Evolutionary conservation across 2,329 filamentous ascomycete genomes (phyloP), one percentile per base, ranked within the genome.

Genomic region (Herpotrichia juniperi): DNA sequence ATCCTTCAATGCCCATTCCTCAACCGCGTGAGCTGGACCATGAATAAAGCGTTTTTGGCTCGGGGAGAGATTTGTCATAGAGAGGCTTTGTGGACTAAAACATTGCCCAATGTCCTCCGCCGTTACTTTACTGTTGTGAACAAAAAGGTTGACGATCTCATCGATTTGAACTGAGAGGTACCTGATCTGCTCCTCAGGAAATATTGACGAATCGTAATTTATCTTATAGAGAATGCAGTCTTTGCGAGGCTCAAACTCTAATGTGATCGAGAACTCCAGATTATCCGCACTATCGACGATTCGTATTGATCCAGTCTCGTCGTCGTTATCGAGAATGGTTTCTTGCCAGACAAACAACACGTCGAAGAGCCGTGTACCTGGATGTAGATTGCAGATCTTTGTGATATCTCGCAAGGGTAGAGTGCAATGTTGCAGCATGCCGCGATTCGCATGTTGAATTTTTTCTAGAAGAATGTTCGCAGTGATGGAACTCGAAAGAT

Each of bases 341-440:
- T 96, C 88, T 62, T 97, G 93, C 79, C 93, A 97, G 0, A 93
- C 87, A 62, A 96, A 87, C 0, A 96, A 76, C 0, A 87, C 81
- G 59, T 96, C 90, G 60, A 93, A 96, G 0, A 96, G 73, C 1
- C 75, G 74, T 32, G 84, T 79, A 1, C 81, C 77, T 0, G 84
- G 78, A 24, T 79, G 74, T 1, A 88, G 54, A 0, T 80, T 82
- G 2, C 81, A 83, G 1, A 81, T 72, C 58, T 82, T 84, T 63
- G 85, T 87, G 58, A 96, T 90, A 1, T 91, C 85, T 1, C 83
- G 76, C 2, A 96, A 78, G 0, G 90, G 81, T 5, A 92, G 64
- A 1, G 77, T 76, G 19, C 82, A 83, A 66, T 93, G 80, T 14
- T 83, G 79, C 46, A 96, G 79, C 48, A 86, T 80, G 3, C 82